Conservation (phyloP, 805 yeast species). For the Starmerella cellae region DNA sequence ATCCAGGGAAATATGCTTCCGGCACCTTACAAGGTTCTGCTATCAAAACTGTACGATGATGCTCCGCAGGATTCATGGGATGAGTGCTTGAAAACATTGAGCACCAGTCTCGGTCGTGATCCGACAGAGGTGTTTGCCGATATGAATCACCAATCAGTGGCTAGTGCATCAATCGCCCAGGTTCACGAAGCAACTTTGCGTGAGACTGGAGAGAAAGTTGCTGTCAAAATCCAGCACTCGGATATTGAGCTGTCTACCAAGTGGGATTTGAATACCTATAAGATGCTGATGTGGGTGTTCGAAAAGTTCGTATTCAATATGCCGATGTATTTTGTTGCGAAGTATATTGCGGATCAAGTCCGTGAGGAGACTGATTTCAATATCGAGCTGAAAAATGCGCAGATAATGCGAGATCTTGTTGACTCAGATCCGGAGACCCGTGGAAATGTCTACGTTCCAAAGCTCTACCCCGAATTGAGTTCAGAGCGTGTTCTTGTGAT, state of each 20-base stretch:
- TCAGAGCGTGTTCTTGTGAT: constrained; percentile 43
- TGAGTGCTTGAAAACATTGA: constrained; percentile 26
- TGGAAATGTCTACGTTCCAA: constrained; percentile 40
- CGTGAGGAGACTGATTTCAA: constrained; percentile 49
- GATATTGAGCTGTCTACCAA: constrained; percentile 47
- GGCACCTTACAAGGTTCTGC: constrained; percentile 44
- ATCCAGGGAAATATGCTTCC: constrained; percentile 63
- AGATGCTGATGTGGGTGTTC: constrained; percentile 39
- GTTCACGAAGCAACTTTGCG: constrained; percentile 65
- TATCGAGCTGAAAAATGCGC: constrained; percentile 44
- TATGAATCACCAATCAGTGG: constrained; percentile 48
- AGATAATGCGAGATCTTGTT: constrained; percentile 26
- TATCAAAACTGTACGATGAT: constrained; percentile 47
- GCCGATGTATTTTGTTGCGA: constrained; percentile 45
- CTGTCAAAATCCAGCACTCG: constrained; percentile 79
- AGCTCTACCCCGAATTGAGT: constrained; percentile 34
- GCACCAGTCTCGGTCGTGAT: constrained; percentile 31
- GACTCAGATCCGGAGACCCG: constrained; percentile 32
- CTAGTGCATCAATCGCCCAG: constrained; percentile 83
- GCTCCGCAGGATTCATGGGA: constrained; percentile 48
- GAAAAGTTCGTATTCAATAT: constrained; percentile 44
- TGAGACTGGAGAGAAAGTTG: constrained; percentile 55
- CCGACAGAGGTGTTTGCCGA: constrained; percentile 34
- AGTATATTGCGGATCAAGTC: constrained; percentile 45
- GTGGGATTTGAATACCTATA: constrained; percentile 50